These are phyloP conservation scores for Ceratopteris richardii DNA, from an alignment of 75 land plant species.

Conservation along the genomic window DNA sequence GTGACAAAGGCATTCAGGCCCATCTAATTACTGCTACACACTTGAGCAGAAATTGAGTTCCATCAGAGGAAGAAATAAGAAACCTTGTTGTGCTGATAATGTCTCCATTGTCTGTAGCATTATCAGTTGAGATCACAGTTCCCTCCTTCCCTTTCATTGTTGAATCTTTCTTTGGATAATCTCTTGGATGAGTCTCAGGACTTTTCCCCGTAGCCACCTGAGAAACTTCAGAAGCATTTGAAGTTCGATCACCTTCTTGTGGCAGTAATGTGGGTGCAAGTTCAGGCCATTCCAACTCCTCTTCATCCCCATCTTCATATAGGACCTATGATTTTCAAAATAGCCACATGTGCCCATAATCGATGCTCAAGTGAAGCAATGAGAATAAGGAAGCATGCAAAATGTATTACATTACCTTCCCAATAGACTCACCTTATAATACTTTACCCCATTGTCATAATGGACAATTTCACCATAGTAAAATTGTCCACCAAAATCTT, in stretches of 20 bases:
- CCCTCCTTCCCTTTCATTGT: neutral
- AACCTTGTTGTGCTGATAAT: neutral
- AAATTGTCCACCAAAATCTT: slow-evolving; percentile 19
- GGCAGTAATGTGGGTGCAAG: slow-evolving; percentile 23
- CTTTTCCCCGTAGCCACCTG: neutral
- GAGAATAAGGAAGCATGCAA: neutral
- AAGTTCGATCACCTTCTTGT: neutral
- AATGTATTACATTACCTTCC: neutral
- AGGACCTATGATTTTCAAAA: slow-evolving; percentile 12
- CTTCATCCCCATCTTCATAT: slow-evolving; percentile 40
- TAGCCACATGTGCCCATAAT: neutral
- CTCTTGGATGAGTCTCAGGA: neutral
- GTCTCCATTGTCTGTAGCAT: neutral
- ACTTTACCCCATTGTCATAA: slow-evolving; percentile 24
- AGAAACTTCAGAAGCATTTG: neutral
- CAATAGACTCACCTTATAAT: slow-evolving; percentile 29
- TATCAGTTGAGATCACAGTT: neutral
- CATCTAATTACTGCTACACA: too few species aligned
- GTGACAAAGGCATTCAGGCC: neutral
- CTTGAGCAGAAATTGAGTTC: too few species aligned
- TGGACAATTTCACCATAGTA: slow-evolving; percentile 29
- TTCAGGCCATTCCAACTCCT: slow-evolving; percentile 38
- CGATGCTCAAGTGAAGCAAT: neutral
- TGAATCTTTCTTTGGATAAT: neutral
- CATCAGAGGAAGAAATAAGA: too few species aligned